Evolutionary conservation across 176 grass and related monocot species (phyloP).

Genomic region (Oryza brachyantha): DNA sequence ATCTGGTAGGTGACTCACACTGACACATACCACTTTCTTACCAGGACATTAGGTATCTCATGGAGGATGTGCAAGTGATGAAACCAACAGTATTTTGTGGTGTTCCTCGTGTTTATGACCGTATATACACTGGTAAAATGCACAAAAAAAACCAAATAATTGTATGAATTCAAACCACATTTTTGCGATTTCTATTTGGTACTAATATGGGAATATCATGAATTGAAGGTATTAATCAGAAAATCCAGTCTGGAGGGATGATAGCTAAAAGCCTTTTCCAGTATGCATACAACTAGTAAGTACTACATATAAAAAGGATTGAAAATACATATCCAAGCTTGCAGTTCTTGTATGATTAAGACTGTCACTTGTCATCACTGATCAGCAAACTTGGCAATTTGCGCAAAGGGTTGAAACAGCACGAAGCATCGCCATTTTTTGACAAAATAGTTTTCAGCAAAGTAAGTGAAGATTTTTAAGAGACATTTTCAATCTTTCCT

Average conservation of each 20-base stretch:
- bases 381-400: conserved; percentile 82
- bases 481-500: neutral
- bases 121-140: conserved; percentile 69
- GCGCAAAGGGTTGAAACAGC: conserved; percentile 71
- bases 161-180: neutral
- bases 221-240: conserved; percentile 79
- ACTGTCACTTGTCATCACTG: neutral
- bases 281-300: conserved; percentile 92
- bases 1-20: neutral
- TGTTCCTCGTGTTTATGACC: conserved; percentile 95
- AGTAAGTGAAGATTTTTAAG: conserved; percentile 34
- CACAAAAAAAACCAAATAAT: neutral
- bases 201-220: conserved; percentile 26
- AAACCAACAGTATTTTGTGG: conserved; percentile 94
- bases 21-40: neutral
- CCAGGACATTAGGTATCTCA: conserved; percentile 84
- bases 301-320: neutral
- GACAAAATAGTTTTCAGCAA: conserved; percentile 88
- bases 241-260: conserved; percentile 74
- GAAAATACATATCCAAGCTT: conserved; percentile 14
- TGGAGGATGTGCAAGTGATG: conserved; percentile 89
- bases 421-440: conserved; percentile 92
- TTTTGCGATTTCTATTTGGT: neutral
- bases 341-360: neutral
- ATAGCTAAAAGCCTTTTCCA: conserved; percentile 68